phyloP scores from a whole-genome alignment of 73 alveolate genomes.

The Uronychia binucleata region DNA sequence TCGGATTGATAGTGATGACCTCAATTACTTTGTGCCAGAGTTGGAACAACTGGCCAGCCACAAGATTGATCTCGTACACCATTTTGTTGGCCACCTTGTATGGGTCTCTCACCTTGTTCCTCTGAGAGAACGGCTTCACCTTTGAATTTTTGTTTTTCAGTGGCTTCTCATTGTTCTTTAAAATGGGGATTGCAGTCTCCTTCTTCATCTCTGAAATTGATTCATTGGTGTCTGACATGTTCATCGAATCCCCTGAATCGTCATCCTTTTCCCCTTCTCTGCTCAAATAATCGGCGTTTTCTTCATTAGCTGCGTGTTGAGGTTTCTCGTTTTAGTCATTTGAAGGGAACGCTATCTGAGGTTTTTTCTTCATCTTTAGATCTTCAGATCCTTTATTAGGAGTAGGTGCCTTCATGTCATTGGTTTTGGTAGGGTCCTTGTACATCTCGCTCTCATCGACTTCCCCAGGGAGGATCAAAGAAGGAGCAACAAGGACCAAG shows the following conservation, averaged over 20 bases:
- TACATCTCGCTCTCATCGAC: constrained; percentile 12
- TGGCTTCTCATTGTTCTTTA: constrained; percentile 21
- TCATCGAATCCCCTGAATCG: constrained; percentile 25
- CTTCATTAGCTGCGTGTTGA: constrained; percentile 4
- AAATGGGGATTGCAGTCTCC: constrained; percentile 40
- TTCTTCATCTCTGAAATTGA: constrained; percentile 36
- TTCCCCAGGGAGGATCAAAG: constrained; percentile 47
- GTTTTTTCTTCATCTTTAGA: neutral
- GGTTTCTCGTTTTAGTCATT: neutral
- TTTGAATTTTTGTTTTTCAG: constrained; percentile 10
- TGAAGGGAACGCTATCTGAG: neutral
- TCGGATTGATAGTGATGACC: constrained; percentile 43
- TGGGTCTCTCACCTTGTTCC: constrained; percentile 44
- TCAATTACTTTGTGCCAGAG: constrained; percentile 68
- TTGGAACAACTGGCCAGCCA: constrained; percentile 37
- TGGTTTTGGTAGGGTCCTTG: neutral
- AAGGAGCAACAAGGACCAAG: constrained; percentile 39
- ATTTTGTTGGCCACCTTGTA: constrained; percentile 35
- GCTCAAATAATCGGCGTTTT: neutral
- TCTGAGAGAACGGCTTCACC: constrained; percentile 38
- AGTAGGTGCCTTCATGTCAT: neutral
- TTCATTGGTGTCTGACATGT: constrained; percentile 20
- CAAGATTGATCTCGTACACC: constrained; percentile 46
- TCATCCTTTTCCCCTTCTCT: constrained; percentile 15
- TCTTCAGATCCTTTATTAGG: neutral